Evolutionary conservation across 805 yeast genomes (phyloP).

Genomic region (Saturnispora kantuleensis): DNA sequence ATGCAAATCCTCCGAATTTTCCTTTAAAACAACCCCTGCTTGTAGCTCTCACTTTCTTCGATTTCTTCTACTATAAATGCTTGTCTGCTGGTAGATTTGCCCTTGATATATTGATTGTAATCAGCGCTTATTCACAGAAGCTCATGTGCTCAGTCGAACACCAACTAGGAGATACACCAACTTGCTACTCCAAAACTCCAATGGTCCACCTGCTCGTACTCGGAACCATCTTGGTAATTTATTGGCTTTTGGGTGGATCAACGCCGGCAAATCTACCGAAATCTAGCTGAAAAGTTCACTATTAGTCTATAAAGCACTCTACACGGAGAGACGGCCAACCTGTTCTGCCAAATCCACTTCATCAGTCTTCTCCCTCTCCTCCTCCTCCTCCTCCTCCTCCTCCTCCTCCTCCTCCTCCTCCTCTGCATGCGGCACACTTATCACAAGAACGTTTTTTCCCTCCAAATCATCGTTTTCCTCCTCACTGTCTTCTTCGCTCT

Average conservation of each 20-base stretch:
- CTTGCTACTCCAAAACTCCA: too few relatives aligned
- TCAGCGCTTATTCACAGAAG: too few relatives aligned
- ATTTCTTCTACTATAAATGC: not conserved
- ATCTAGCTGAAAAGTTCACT: too few relatives aligned
- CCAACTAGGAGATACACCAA: too few relatives aligned
- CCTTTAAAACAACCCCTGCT: too few relatives aligned
- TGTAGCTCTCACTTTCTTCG: not conserved
- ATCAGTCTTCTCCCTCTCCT: not conserved
- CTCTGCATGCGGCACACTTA: slow-evolving; percentile 11
- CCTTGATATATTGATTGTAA: too few relatives aligned
- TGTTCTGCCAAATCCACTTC: not conserved
- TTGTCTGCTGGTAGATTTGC: not conserved
- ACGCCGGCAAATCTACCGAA: too few relatives aligned
- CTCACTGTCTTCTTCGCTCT: slow-evolving; percentile 14
- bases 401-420: slow-evolving; percentile 4
- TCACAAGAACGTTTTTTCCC: slow-evolving; percentile 9
- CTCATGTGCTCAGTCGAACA: too few relatives aligned
- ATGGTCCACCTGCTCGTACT: not conserved
- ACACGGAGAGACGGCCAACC: not conserved
- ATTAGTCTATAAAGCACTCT: slow-evolving; percentile 1
- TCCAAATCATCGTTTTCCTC: slow-evolving; percentile 13
- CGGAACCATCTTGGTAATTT: not conserved
- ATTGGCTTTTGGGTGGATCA: not conserved
- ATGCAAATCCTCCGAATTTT: too few relatives aligned
- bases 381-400: slow-evolving; percentile 10